Evolutionary conservation across 73 alveolate species (phyloP).

Genomic region (Symbiodinium natans): DNA sequence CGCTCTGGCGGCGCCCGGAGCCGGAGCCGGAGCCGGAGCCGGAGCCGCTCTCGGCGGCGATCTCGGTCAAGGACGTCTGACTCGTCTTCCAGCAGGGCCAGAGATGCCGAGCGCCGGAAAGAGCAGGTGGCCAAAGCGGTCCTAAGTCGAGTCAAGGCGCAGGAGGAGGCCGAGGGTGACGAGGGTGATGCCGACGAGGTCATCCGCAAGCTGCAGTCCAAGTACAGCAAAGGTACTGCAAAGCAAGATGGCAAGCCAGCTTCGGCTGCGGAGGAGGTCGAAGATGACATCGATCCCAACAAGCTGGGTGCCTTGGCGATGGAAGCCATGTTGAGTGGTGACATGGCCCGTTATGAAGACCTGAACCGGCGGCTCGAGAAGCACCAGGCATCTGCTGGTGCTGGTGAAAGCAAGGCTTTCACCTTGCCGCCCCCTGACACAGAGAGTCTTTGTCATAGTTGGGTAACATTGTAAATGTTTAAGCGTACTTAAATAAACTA

Average conservation of each 20-base stretch:
- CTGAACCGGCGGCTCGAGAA: constrained; percentile 78
- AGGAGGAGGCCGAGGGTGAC: constrained; percentile 38
- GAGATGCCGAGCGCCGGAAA: constrained; percentile 61
- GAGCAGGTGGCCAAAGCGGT: constrained; percentile 87
- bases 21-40: constrained; percentile 5
- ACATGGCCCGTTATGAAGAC: constrained; percentile 85
- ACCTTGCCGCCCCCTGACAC: constrained; percentile 77
- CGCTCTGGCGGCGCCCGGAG: constrained; percentile 25
- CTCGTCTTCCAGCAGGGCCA: constrained; percentile 35
- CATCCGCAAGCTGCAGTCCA: constrained; percentile 61
- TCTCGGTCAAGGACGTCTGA: not conserved
- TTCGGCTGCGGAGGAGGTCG: constrained; percentile 55
- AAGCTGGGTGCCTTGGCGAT: constrained; percentile 82
- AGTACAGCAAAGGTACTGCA: constrained; percentile 12
- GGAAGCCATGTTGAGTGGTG: constrained; percentile 91
- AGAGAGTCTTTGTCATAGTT: not conserved
- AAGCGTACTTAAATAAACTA: too few relatives aligned
- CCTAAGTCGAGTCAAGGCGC: constrained; percentile 36
- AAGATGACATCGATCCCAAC: constrained; percentile 81
- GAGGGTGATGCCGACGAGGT: constrained; percentile 56
- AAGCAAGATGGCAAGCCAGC: not conserved
- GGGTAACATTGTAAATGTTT: not conserved
- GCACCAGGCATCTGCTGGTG: constrained; percentile 52
- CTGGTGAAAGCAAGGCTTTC: constrained; percentile 24
- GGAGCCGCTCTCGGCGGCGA: not conserved